phyloP scores from a whole-genome alignment of 345 rosid genomes.

The Melaleuca alternifolia region DNA sequence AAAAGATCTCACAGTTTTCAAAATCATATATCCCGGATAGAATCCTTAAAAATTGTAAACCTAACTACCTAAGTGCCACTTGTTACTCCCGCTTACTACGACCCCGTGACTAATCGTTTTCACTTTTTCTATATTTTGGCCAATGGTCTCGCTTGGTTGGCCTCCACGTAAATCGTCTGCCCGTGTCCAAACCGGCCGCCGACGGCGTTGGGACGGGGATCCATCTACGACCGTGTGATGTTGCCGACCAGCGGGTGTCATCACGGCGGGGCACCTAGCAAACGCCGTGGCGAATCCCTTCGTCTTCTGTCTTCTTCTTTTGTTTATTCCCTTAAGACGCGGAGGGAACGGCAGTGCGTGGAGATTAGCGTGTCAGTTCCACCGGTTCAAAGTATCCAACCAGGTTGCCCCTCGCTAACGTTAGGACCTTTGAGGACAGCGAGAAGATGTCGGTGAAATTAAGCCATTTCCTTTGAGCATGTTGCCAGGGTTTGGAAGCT shows the following conservation, averaged over 20 bases:
- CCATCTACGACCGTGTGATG: not conserved
- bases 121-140: not conserved
- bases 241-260: not conserved
- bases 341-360: not conserved
- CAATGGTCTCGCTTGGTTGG: not conserved
- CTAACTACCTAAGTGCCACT: no score
- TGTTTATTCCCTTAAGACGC: no score
- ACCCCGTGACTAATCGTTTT: no score
- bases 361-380: not conserved
- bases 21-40: no score
- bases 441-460: not conserved
- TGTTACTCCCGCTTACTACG: no score
- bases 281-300: accelerated
- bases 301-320: not conserved
- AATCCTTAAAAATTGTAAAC: no score
- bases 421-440: not conserved
- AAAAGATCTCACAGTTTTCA: no score
- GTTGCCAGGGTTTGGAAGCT: not conserved
- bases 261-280: not conserved
- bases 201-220: not conserved
- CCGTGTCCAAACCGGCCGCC: no score
- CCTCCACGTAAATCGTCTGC: not conserved
- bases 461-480: not conserved
- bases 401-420: not conserved
- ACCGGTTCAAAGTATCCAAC: not conserved